Evolutionary conservation across 495 filamentous ascomycete genomes (phyloP).

Genomic region (Coniosporium apollinis): DNA sequence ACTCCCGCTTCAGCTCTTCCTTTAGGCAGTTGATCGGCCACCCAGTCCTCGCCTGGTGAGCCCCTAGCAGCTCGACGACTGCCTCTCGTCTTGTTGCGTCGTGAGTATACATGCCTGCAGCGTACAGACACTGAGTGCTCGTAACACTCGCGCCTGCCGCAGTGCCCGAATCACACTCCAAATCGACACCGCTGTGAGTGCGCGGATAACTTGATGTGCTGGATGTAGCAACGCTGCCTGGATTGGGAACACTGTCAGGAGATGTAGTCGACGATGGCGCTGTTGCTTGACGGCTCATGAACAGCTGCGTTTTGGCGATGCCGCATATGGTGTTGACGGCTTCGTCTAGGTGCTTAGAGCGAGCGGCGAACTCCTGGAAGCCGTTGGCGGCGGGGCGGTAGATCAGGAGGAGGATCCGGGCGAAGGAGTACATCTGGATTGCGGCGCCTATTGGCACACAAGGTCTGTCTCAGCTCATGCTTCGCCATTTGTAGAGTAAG

Average conservation of each 20-base stretch:
- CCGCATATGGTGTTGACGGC: slow-evolving; percentile 16
- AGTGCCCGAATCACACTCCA: no score
- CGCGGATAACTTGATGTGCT: no score
- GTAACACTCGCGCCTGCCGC: no score
- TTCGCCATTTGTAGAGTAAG: no score
- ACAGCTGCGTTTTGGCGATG: slow-evolving; percentile 12
- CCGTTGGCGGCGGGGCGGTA: slow-evolving; percentile 15
- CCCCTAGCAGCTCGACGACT: slow-evolving; percentile 12
- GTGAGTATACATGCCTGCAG: slow-evolving; percentile 15
- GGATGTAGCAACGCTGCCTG: no score
- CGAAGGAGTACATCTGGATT: slow-evolving; percentile 13
- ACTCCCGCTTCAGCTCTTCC: slow-evolving; percentile 14
- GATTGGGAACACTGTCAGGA: no score
- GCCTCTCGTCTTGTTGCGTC: slow-evolving; percentile 10
- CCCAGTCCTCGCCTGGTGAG: slow-evolving; percentile 8
- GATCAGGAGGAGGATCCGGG: slow-evolving; percentile 13
- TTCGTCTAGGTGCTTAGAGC: slow-evolving; percentile 10
- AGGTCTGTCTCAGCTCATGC: neutral
- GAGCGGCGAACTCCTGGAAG: slow-evolving; percentile 8
- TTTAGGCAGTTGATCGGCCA: slow-evolving; percentile 15
- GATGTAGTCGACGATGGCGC: no score
- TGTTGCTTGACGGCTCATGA: slow-evolving; percentile 9
- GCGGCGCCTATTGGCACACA: slow-evolving; percentile 1
- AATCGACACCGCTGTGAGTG: no score
- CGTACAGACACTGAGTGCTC: slow-evolving; percentile 13